A percentile compares a stretch with the other conserved stretches of the same genome.
Conservation (phyloP, 768 basidiomycete species). For the Pulveroboletus frians region DNA sequence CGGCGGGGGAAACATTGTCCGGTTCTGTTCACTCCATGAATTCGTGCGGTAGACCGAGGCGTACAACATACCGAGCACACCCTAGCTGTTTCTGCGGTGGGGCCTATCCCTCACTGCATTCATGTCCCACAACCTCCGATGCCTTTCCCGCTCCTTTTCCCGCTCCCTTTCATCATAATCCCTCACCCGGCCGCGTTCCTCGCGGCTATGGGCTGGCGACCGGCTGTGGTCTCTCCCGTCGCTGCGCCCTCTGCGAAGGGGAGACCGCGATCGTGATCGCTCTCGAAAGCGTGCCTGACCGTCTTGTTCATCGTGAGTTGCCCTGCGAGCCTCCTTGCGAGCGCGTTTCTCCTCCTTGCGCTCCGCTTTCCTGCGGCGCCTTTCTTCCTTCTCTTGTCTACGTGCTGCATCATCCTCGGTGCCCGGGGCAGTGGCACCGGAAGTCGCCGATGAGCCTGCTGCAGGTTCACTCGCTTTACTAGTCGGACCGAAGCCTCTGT, state of each 20-base stretch:
- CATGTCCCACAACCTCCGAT: conserved; percentile 50
- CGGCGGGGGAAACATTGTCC: background rate
- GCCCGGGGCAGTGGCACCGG: conserved; percentile 11
- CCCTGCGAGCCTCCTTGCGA: conserved; percentile 46
- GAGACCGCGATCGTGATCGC: conserved; percentile 36
- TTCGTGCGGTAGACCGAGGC: conserved; percentile 1
- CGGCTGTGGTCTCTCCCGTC: conserved; percentile 27
- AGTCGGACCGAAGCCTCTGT: conserved; percentile 68
- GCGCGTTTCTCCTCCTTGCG: conserved; percentile 58
- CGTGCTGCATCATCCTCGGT: conserved; percentile 30
- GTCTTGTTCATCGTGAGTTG: conserved; percentile 32
- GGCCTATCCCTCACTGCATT: conserved; percentile 38
- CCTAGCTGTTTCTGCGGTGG: conserved; percentile 20
- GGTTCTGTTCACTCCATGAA: conserved; percentile 6
- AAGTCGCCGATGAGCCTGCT: conserved; percentile 15
- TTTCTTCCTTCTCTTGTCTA: conserved; percentile 45
- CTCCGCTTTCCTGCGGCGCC: conserved; percentile 45
- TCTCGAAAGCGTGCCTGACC: conserved; percentile 20
- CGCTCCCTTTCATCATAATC: conserved; percentile 28
- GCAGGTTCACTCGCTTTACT: conserved; percentile 32
- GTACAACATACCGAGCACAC: conserved; percentile 3
- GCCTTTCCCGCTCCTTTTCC: conserved; percentile 34
- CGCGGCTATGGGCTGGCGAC: conserved; percentile 23
- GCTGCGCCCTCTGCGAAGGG: conserved; percentile 14
- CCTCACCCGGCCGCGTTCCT: conserved; percentile 16